phyloP scores from a whole-genome alignment of 2,329 filamentous ascomycete species.

The Colletotrichum sublineola region DNA sequence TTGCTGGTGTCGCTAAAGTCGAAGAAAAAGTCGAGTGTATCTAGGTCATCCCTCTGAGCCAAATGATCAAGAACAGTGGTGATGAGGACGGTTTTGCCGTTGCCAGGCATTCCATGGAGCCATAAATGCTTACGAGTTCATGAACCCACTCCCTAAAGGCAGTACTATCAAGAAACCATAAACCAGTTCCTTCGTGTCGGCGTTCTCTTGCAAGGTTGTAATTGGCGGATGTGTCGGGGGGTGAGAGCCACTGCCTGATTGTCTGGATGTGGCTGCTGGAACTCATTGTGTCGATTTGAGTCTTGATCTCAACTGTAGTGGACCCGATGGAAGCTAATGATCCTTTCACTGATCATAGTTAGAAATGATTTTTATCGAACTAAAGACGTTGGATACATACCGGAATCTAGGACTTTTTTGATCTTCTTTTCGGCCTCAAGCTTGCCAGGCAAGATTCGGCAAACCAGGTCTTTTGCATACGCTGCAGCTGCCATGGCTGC shows the following conservation, averaged over 20 bases:
- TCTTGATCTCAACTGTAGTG: not conserved
- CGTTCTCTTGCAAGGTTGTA: slow-evolving; percentile 28
- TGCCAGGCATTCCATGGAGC: slow-evolving; percentile 43
- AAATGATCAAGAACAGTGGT: slow-evolving; percentile 43
- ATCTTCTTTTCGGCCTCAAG: slow-evolving; percentile 40
- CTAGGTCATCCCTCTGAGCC: not conserved
- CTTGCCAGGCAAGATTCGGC: slow-evolving; percentile 34
- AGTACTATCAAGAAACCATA: slow-evolving; percentile 37
- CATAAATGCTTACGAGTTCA: slow-evolving; percentile 42
- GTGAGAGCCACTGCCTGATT: slow-evolving; percentile 34
- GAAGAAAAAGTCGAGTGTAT: slow-evolving; percentile 43
- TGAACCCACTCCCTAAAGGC: slow-evolving; percentile 39
- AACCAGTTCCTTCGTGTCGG: slow-evolving; percentile 34
- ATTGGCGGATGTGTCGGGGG: slow-evolving; percentile 38
- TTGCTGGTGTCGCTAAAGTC: slow-evolving; percentile 45
- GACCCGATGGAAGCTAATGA: not conserved
- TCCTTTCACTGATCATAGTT: not conserved
- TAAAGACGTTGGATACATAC: not conserved
- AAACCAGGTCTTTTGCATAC: slow-evolving; percentile 42
- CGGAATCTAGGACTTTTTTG: not conserved
- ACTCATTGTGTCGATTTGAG: not conserved
- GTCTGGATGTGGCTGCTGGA: not conserved
- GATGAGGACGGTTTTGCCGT: slow-evolving; percentile 44
- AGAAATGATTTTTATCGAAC: not conserved
- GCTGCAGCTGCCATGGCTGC: slow-evolving; percentile 53